phyloP scores from a whole-genome alignment of 2,329 filamentous ascomycete genomes.

The Apiospora aurea region DNA sequence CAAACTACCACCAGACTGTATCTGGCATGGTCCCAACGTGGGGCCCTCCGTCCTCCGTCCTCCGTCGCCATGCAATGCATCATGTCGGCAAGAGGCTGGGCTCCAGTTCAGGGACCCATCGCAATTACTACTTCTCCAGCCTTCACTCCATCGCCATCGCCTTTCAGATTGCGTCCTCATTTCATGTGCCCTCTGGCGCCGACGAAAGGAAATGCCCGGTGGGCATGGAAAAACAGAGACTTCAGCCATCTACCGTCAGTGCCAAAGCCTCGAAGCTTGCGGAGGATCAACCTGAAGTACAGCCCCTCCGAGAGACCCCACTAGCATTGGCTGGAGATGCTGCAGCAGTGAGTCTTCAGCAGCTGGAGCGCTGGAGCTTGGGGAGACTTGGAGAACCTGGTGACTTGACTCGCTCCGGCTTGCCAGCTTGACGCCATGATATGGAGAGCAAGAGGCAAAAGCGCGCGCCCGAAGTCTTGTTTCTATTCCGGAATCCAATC shows the following conservation, averaged over 20 bases:
- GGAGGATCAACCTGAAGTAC: background rate
- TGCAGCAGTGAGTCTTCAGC: constrained; percentile 1
- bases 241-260: background rate
- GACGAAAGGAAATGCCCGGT: background rate
- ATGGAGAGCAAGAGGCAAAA: background rate
- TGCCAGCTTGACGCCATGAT: background rate
- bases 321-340: background rate
- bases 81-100: constrained; percentile 21
- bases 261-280: background rate
- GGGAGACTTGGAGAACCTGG: background rate
- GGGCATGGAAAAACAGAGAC: background rate
- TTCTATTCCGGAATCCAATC: constrained; percentile 2
- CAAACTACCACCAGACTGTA: too few species aligned
- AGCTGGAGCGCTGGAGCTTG: background rate
- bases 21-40: background rate
- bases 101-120: constrained; percentile 14
- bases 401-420: constrained; percentile 9
- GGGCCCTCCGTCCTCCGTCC: background rate
- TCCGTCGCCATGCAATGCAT: constrained; percentile 3
- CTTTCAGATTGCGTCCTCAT: constrained; percentile 9
- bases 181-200: background rate
- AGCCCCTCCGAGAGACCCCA: background rate
- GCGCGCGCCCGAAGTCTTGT: constrained; percentile 20
- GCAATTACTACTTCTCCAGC: constrained; percentile 18
- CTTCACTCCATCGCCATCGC: background rate